Evolutionary conservation across 1,284 basidiomycete species (phyloP).

Genomic region (Papiliotrema terrestris): DNA sequence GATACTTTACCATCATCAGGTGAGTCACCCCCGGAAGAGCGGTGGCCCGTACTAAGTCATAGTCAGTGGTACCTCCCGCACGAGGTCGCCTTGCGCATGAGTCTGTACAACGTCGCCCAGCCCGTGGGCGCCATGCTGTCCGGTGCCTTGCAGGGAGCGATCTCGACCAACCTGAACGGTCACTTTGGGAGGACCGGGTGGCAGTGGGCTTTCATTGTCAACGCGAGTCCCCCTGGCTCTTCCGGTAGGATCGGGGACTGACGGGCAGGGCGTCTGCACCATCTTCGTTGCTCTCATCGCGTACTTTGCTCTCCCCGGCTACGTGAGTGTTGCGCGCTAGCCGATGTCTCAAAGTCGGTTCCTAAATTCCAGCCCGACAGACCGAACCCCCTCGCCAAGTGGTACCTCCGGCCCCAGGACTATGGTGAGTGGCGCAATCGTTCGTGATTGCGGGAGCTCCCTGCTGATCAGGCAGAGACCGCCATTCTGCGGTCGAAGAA

Average conservation of each 20-base stretch:
- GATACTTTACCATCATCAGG: not conserved
- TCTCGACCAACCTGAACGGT: conserved; percentile 52
- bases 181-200: conserved; percentile 52
- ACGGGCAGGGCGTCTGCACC: not conserved
- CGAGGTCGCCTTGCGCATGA: not conserved
- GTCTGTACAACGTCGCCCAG: not conserved
- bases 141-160: conserved; percentile 41
- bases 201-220: conserved; percentile 40
- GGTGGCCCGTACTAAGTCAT: not conserved
- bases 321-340: not conserved
- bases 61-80: not conserved
- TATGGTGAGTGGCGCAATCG: not conserved
- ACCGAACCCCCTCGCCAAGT: not conserved
- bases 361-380: too few relatives aligned
- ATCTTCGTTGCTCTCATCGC: not conserved
- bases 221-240: too few relatives aligned
- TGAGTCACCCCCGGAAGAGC: too few relatives aligned
- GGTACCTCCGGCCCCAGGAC: not conserved
- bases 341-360: too few relatives aligned
- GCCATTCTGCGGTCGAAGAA: not conserved
- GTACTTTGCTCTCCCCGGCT: not conserved
- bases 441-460: not conserved
- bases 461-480: not conserved
- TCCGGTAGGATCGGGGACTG: too few relatives aligned
- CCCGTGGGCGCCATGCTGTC: conserved; percentile 7